Evolutionary conservation across 805 yeast species (phyloP).

Genomic region (Zygosaccharomyces bisporus): DNA sequence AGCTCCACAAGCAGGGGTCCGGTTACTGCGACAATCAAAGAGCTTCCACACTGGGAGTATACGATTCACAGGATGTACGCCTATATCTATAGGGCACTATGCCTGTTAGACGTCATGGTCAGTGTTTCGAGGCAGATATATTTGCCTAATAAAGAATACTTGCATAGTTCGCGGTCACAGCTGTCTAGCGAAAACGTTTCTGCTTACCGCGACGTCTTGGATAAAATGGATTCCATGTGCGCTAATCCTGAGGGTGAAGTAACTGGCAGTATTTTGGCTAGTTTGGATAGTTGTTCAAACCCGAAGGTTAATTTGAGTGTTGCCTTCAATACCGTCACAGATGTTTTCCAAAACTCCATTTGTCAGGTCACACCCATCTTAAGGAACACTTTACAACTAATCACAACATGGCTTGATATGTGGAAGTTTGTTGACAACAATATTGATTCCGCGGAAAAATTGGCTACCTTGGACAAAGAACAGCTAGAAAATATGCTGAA

Average conservation of each 20-base stretch:
- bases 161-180: conserved; percentile 19
- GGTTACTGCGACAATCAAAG: conserved; percentile 24
- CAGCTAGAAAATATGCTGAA: conserved; percentile 24
- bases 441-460: conserved; percentile 9
- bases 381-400: conserved; percentile 12
- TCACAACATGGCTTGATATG: conserved; percentile 20
- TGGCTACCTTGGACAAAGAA: conserved; percentile 14
- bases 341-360: conserved; percentile 20
- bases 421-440: conserved; percentile 29
- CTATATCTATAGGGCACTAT: conserved; percentile 21
- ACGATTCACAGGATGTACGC: conserved; percentile 48
- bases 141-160: conserved; percentile 24
- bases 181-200: conserved; percentile 24
- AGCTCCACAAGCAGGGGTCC: conserved; percentile 21
- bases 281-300: conserved; percentile 14
- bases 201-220: conserved; percentile 24
- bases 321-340: conserved; percentile 20
- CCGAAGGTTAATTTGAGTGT: conserved; percentile 18
- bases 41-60: conserved; percentile 38
- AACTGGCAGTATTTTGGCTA: conserved; percentile 9
- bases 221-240: conserved; percentile 22
- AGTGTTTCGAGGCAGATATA: conserved; percentile 29
- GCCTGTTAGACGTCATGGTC: conserved; percentile 18
- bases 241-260: conserved; percentile 5
- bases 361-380: conserved; percentile 17